Conservation (phyloP, 306 rosid genomes). For the Gastrolobium bilobum region DNA sequence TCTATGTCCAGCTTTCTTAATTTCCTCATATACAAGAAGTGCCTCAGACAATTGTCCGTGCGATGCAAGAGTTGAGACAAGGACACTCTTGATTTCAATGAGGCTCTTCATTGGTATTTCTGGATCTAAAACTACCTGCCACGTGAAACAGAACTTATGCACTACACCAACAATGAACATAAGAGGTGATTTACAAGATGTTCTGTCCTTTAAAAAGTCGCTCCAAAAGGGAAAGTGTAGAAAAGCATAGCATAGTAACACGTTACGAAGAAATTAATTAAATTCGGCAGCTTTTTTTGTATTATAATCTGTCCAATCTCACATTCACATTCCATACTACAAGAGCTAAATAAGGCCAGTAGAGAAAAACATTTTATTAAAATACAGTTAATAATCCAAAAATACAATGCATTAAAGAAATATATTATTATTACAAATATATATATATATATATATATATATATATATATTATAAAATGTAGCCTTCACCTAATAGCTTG, state of each 20-base stretch:
- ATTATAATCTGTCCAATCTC: neutral
- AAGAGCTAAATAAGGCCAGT: neutral
- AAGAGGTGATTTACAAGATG: conserved; percentile 19
- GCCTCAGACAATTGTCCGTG: conserved; percentile 75
- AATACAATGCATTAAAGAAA: too few relatives aligned
- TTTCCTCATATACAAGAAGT: conserved; percentile 61
- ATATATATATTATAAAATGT: too few relatives aligned
- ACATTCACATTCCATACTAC: conserved; percentile 10
- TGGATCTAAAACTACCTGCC: conserved; percentile 68
- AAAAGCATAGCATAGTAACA: conserved; percentile 26
- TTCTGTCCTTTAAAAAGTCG: conserved; percentile 4
- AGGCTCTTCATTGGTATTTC: conserved; percentile 55
- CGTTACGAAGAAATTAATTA: neutral
- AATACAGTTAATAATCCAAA: neutral
- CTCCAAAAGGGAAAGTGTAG: neutral
- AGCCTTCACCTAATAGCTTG: too few relatives aligned
- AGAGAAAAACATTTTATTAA: neutral
- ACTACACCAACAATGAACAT: neutral
- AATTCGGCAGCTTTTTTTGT: neutral
- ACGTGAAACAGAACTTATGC: conserved; percentile 34
- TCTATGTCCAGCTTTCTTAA: conserved; percentile 68
- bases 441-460: too few relatives aligned
- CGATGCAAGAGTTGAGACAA: conserved; percentile 80
- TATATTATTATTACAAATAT: too few relatives aligned
- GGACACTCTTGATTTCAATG: conserved; percentile 77